These are phyloP conservation scores for Thielaviopsis musarum DNA, from an alignment of 2,329 filamentous ascomycete species.

Conservation along the genomic window DNA sequence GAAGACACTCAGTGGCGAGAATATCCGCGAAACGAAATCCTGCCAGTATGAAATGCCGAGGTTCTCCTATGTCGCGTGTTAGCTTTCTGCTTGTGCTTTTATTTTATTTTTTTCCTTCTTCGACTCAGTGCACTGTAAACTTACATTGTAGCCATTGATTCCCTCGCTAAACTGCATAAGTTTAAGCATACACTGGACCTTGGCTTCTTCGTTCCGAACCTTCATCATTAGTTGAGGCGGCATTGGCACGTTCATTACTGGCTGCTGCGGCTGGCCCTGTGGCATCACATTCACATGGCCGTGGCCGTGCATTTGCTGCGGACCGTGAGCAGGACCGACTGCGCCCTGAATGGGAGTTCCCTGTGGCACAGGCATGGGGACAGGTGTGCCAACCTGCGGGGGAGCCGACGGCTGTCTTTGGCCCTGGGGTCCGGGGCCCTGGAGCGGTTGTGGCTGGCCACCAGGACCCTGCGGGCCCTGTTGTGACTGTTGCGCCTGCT, in stretches of 20 bases:
- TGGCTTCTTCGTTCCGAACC: slow-evolving; percentile 25
- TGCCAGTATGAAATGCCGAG: slow-evolving; percentile 66
- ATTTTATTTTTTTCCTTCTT: too few species aligned
- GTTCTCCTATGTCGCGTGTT: slow-evolving; percentile 38
- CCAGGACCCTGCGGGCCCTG: slow-evolving; percentile 13
- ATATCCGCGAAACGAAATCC: slow-evolving; percentile 63
- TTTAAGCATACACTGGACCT: slow-evolving; percentile 40
- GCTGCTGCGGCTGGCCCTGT: slow-evolving; percentile 8
- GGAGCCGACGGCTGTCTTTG: slow-evolving; percentile 5
- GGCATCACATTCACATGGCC: not conserved
- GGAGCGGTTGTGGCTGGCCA: slow-evolving; percentile 2
- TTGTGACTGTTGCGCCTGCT: slow-evolving; percentile 1
- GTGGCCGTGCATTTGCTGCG: slow-evolving; percentile 2
- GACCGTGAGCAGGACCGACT: not conserved
- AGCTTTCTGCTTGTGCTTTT: slow-evolving; percentile 3
- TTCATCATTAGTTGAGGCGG: not conserved
- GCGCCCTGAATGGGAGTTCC: not conserved
- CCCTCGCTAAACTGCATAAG: slow-evolving; percentile 47
- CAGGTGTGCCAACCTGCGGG: slow-evolving; percentile 7
- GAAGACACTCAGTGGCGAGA: slow-evolving; percentile 60
- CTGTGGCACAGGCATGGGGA: not conserved
- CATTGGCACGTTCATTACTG: not conserved
- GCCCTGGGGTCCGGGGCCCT: not conserved
- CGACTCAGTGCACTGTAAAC: slow-evolving; percentile 16
- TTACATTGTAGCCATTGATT: slow-evolving; percentile 39